Conservation (phyloP, 106 monocot genomes). For the Dendrobium huoshanense region DNA sequence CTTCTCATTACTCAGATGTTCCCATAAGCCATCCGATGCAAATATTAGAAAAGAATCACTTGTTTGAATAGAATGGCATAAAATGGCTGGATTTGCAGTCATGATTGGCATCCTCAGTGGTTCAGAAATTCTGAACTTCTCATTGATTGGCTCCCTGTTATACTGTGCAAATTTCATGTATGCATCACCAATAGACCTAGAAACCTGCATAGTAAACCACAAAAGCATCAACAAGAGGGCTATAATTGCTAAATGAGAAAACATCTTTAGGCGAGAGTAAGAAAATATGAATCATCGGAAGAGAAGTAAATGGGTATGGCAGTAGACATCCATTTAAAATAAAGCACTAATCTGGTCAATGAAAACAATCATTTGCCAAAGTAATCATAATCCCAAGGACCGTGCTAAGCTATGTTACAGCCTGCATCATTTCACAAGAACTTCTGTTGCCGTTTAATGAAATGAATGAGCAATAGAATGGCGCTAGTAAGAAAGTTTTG, state of each 20-base stretch:
- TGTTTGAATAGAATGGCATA: conserved; percentile 35
- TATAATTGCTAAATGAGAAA: neutral
- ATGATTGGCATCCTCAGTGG: conserved; percentile 49
- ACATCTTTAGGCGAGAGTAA: neutral
- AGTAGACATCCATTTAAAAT: too few relatives aligned
- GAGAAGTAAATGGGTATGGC: too few relatives aligned
- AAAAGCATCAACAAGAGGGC: neutral
- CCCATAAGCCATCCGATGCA: conserved; percentile 91
- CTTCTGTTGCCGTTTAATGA: too few relatives aligned
- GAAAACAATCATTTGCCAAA: too few relatives aligned
- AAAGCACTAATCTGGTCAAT: too few relatives aligned
- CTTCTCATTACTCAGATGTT: conserved; percentile 62
- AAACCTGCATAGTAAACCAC: conserved; percentile 38
- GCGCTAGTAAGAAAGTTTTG: too few relatives aligned
- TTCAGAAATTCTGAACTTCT: conserved; percentile 50
- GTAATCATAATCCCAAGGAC: too few relatives aligned
- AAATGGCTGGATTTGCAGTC: conserved; percentile 50
- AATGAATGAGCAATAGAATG: too few relatives aligned
- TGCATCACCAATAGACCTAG: conserved; percentile 76
- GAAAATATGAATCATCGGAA: neutral
- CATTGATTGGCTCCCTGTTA: conserved; percentile 59
- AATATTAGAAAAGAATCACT: conserved; percentile 68
- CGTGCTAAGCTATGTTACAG: too few relatives aligned
- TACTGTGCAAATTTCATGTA: conserved; percentile 60
- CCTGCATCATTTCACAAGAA: too few relatives aligned